These are phyloP conservation scores for Rhizophagus prolifer DNA, from an alignment of 192 early-diverging fungal genomes.

Conservation along the genomic window DNA sequence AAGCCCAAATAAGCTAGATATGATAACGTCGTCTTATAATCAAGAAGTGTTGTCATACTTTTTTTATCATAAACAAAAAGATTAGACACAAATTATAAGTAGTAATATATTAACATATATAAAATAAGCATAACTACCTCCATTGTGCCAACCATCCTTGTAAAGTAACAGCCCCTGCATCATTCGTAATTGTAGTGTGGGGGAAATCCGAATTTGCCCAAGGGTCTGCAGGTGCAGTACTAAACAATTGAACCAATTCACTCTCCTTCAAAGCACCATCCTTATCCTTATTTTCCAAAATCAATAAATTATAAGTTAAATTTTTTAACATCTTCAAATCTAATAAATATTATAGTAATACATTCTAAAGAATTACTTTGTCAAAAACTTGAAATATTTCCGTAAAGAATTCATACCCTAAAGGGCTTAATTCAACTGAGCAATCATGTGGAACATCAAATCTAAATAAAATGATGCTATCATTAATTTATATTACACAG, in stretches of 20 bases:
- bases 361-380: constrained; percentile 50
- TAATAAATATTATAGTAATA: not conserved
- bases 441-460: constrained; percentile 88
- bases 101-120: too few species aligned
- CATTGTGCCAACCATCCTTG: constrained; percentile 99
- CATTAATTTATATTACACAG: not conserved
- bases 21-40: constrained; percentile 84
- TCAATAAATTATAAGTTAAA: not conserved
- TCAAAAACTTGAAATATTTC: constrained; percentile 94
- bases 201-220: constrained; percentile 88
- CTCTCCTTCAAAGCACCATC: constrained; percentile 88
- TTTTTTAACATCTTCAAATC: not conserved
- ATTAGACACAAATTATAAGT: not conserved
- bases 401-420: constrained; percentile 93
- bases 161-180: constrained; percentile 85
- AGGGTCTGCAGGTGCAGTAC: constrained; percentile 87
- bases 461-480: constrained; percentile 36
- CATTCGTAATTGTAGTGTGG: constrained; percentile 87
- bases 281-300: constrained; percentile 65
- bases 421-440: constrained; percentile 90
- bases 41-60: constrained; percentile 94
- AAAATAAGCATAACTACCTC: constrained; percentile 57
- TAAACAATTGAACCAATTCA: constrained; percentile 87
- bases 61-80: constrained; percentile 34
- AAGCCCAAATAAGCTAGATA: constrained; percentile 98